These are phyloP conservation scores for Microcera coccophila DNA, from an alignment of 2,329 filamentous ascomycete genomes.

Conservation along the genomic window DNA sequence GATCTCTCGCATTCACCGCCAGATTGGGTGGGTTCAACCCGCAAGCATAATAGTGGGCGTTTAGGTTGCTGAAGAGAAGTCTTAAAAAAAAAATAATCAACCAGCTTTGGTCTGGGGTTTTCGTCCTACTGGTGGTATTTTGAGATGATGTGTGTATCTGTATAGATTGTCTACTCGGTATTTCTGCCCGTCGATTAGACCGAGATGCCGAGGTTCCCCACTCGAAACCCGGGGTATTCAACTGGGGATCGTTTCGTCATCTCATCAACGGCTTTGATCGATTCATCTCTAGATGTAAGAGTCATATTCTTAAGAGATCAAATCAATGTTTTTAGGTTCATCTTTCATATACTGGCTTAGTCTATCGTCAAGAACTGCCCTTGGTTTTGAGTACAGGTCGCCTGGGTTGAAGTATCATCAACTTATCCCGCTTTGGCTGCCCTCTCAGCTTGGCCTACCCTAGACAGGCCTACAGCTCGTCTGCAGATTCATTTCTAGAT, in stretches of 20 bases:
- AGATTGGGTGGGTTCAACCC: no score
- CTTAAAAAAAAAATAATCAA: no score
- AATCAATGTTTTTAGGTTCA: not conserved
- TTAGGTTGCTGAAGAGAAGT: no score
- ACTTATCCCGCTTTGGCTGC: no score
- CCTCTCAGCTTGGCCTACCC: not conserved
- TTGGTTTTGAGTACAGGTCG: no score
- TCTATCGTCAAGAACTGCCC: not conserved
- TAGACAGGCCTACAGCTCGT: not conserved
- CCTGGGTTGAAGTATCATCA: no score
- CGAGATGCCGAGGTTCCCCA: slow-evolving; percentile 32
- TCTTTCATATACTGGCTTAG: not conserved
- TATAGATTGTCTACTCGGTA: not conserved
- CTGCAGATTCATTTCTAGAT: not conserved
- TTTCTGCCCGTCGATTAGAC: slow-evolving; percentile 1
- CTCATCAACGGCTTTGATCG: not conserved
- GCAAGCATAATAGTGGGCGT: not conserved
- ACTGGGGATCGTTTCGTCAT: not conserved
- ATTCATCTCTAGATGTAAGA: not conserved
- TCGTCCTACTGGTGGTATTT: not conserved
- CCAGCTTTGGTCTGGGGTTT: no score
- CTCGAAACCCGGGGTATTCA: slow-evolving; percentile 16
- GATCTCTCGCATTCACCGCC: no score
- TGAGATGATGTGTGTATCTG: not conserved
- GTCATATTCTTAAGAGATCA: not conserved